phyloP scores from a whole-genome alignment of 2,329 filamentous ascomycete genomes.

The Scedosporium minutisporum region DNA sequence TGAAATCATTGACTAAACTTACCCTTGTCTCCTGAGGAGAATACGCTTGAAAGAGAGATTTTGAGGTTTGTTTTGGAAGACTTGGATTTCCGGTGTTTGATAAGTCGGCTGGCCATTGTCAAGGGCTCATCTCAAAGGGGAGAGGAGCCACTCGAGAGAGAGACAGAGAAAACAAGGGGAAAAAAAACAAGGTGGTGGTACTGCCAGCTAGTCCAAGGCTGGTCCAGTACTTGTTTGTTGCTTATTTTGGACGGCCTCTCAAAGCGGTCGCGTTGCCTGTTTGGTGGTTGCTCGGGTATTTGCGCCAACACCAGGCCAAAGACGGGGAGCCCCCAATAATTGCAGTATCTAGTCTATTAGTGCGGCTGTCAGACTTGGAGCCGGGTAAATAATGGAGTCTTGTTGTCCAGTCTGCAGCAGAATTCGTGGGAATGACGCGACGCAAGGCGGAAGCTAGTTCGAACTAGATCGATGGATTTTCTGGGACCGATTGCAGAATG shows the following conservation, averaged over 20 bases:
- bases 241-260: background rate
- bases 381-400: background rate
- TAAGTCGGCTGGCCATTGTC: slow-evolving; percentile 4
- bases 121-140: background rate
- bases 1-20: background rate
- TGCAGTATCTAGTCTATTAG: background rate
- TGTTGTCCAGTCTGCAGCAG: no score
- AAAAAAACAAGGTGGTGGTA: background rate
- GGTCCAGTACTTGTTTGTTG: background rate
- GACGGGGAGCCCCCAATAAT: no score
- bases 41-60: background rate
- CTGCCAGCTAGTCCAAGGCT: background rate
- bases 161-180: background rate
- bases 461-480: no score
- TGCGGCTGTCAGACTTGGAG: background rate
- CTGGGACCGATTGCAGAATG: no score
- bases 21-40: background rate
- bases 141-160: background rate
- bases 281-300: background rate
- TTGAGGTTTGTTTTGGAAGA: background rate
- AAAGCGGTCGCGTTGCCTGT: background rate
- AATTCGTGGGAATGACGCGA: background rate
- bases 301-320: background rate
- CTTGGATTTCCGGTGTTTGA: slow-evolving; percentile 6
- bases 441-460: background rate